A percentile compares a stretch with the other conserved stretches of the same genome.
Conservation (phyloP, 495 filamentous ascomycete genomes). For the Poronia punctata region DNA sequence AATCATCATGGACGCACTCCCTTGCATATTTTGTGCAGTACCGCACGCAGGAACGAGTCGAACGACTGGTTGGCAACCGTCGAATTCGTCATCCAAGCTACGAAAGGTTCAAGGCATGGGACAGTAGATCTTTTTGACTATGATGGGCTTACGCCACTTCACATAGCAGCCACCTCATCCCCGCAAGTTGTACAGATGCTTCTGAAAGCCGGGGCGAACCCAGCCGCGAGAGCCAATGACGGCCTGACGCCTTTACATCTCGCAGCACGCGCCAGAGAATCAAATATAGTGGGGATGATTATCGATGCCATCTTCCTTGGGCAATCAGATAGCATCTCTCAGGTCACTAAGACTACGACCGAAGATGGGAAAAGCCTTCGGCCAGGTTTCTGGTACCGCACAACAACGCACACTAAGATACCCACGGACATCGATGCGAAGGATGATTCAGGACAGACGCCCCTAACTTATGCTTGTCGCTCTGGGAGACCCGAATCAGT, state of each 20-base stretch:
- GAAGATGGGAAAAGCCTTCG: not conserved
- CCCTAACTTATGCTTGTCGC: slow-evolving; percentile 31
- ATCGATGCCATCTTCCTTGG: slow-evolving; percentile 18
- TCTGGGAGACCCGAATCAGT: slow-evolving; percentile 32
- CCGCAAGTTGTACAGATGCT: slow-evolving; percentile 24
- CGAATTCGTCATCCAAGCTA: not conserved
- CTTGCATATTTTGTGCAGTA: not conserved
- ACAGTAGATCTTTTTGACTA: not conserved
- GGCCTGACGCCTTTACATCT: slow-evolving; percentile 34
- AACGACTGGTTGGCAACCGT: not conserved
- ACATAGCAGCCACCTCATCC: slow-evolving; percentile 29
- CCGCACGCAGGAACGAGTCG: not conserved
- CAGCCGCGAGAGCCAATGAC: slow-evolving; percentile 19
- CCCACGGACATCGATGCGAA: slow-evolving; percentile 13
- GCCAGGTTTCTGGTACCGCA: not conserved
- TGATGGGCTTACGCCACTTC: slow-evolving; percentile 12
- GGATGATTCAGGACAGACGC: slow-evolving; percentile 15
- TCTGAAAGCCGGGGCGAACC: slow-evolving; percentile 29
- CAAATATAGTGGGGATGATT: slow-evolving; percentile 33
- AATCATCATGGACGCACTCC: not conserved
- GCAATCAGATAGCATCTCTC: no score
- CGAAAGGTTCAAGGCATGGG: not conserved
- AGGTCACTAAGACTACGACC: no score
- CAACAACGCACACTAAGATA: not conserved
- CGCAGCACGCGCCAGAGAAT: slow-evolving; percentile 28